A percentile compares a stretch with the other conserved stretches of the same genome.
Evolutionary conservation across 176 grass and related monocot species (phyloP).

Genomic region (Oryza glaberrima): DNA sequence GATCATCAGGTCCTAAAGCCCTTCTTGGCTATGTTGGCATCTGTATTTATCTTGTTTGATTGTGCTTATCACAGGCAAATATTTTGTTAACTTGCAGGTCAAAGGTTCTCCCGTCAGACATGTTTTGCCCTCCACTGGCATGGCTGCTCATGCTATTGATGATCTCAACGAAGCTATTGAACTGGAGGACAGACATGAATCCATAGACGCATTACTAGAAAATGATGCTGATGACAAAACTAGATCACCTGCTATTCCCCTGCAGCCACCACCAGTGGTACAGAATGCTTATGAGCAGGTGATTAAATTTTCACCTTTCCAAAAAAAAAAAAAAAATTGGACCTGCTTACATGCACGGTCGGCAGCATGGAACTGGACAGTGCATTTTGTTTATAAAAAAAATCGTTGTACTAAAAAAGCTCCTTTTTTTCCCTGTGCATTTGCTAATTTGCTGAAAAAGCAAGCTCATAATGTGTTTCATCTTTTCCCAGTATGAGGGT

Average conservation of each 20-base stretch:
- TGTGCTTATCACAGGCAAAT: background rate
- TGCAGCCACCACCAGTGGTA: constrained; percentile 41
- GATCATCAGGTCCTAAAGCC: background rate
- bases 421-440: background rate
- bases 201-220: constrained; percentile 40
- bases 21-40: background rate
- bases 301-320: constrained; percentile 17
- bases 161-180: constrained; percentile 69
- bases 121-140: constrained; percentile 65
- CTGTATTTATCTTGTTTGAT: background rate
- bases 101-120: constrained; percentile 62
- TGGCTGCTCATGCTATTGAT: constrained; percentile 72
- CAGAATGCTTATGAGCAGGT: constrained; percentile 64
- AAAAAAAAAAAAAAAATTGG: background rate
- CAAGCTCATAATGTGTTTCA: constrained; percentile 22
- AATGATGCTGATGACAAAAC: constrained; percentile 44
- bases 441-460: background rate
- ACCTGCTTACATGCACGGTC: background rate
- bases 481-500: constrained; percentile 56
- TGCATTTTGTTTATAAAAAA: background rate
- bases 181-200: constrained; percentile 62
- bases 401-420: too few relatives aligned
- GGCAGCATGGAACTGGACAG: background rate
- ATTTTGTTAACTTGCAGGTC: constrained; percentile 55
- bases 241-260: constrained; percentile 58